Percentiles rank a stretch among this genome's conserved stretches.
Conservation (phyloP, 345 rosid genomes). For the Corymbia maculata region DNA sequence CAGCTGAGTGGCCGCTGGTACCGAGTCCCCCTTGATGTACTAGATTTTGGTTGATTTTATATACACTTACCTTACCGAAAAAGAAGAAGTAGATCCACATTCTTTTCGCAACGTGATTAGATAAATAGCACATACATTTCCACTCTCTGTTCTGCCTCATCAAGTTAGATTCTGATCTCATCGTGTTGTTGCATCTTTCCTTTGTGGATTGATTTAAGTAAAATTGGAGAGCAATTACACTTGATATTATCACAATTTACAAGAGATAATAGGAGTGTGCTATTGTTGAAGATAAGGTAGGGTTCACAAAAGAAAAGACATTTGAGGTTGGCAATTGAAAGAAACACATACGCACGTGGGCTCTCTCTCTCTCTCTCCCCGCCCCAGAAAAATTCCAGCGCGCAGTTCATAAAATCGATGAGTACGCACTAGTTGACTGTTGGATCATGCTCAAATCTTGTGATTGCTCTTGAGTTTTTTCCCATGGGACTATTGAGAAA, state of each 20-base stretch:
- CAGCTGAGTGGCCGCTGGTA: no score
- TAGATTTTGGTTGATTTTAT: no score
- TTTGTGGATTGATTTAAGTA: neutral
- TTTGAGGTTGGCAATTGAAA: neutral
- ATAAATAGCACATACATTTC: neutral
- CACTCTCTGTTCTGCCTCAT: neutral
- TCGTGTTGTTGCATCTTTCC: neutral
- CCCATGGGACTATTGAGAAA: neutral
- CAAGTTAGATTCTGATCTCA: neutral
- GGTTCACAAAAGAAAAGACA: neutral
- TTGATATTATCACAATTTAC: neutral
- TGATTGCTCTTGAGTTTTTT: neutral
- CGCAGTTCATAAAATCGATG: neutral
- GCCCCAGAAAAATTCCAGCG: no score
- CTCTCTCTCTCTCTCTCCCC: neutral
- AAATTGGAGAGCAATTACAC: neutral
- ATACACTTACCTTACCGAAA: no score
- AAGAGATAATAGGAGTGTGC: neutral
- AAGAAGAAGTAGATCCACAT: neutral
- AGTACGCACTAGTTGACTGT: neutral
- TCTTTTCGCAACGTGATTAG: neutral
- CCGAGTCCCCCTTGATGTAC: no score
- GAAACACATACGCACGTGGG: neutral
- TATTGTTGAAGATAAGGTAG: neutral
- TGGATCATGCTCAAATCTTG: neutral